A percentile compares a stretch with the other conserved stretches of the same genome.
Conservation (phyloP, 495 filamentous ascomycete species). For the Elasticomyces elasticus region DNA sequence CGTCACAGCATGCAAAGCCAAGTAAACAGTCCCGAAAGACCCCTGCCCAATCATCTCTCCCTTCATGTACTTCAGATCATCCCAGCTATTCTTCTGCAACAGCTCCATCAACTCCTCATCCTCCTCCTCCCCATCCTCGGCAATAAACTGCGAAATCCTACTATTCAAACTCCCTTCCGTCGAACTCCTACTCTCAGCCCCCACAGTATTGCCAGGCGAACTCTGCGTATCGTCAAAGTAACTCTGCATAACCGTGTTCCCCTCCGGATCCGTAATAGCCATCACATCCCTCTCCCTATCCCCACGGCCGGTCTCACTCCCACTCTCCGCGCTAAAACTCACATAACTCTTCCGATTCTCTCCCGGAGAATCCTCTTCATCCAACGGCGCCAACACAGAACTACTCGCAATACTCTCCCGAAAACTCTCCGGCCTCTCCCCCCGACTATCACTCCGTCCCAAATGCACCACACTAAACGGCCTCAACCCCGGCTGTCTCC, state of each 20-base stretch:
- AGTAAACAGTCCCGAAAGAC: slow-evolving; percentile 91
- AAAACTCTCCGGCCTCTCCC: slow-evolving; percentile 44
- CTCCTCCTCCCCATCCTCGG: slow-evolving; percentile 76
- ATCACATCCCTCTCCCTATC: slow-evolving; percentile 43
- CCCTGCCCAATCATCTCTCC: slow-evolving; percentile 93
- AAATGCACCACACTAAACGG: slow-evolving; percentile 56
- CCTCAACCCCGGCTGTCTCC: slow-evolving; percentile 39
- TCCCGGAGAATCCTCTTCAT: slow-evolving; percentile 84
- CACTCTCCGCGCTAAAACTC: slow-evolving; percentile 67
- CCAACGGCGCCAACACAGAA: slow-evolving; percentile 74
- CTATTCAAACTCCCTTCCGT: slow-evolving; percentile 62
- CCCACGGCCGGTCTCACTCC: too few relatives aligned
- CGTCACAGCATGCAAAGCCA: slow-evolving; percentile 93
- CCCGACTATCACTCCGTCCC: slow-evolving; percentile 28
- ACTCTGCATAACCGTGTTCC: slow-evolving; percentile 54
- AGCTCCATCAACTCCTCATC: slow-evolving; percentile 53
- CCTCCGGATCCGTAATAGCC: slow-evolving; percentile 64
- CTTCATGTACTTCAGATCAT: slow-evolving; percentile 98
- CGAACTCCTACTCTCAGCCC: slow-evolving; percentile 37
- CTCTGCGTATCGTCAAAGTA: slow-evolving; percentile 78
- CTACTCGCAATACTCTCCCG: slow-evolving; percentile 81
- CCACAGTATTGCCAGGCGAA: slow-evolving; percentile 47
- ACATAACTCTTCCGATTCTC: slow-evolving; percentile 93
- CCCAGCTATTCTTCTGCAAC: slow-evolving; percentile 84
- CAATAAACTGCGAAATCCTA: slow-evolving; percentile 48